Evolutionary conservation across 2,329 filamentous ascomycete species (phyloP), one percentile per base, ranked within the genome.

Genomic region (Aspergillus sp.): DNA sequence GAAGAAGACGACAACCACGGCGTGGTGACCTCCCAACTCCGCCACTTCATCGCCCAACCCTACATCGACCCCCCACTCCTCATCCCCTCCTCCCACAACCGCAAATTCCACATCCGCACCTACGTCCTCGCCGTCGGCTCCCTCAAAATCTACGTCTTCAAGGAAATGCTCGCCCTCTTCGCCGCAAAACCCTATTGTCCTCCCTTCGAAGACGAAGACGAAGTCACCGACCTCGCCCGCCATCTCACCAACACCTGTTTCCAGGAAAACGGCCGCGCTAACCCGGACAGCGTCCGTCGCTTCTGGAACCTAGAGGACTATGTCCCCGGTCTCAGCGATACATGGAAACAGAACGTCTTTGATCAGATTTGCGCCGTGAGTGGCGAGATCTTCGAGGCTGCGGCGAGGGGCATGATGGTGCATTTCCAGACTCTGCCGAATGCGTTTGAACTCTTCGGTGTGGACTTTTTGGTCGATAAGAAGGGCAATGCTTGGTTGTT

Each of bases 171-270:
- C 10, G 93, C 94, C 0, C 87, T 99, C 38, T 98, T 98, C 77
- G 92, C 95, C 0, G 88, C 86, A 8, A 85, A 86, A 63, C 76
- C 87, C 0, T 99, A 98, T 77, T 71, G 77, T 0, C 73, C 89
- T 0, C 94, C 93, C 0, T 69, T 70, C 27, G 76, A 78, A 21
- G 73, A 77, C 30, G 71, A 74, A 44, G 77, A 81, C 27, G 71
- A 74, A 7, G 67, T 75, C 30, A 70, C 77, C 6, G 83, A 89
- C 66, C 84, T 96, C 5, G 86, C 87, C 53, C 83, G 88, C 0
- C 95, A 97, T 73, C 83, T 99, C 3, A 99, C 95, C 48, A 99
- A 99, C 75, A 98, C 95, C 2, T 99, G 95, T 74, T 86, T 97
- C 1, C 95, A 98, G 74, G 83, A 84, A 57, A 81, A 78, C 19